Conservation (phyloP, 129 eudicot genomes). For the Chrysanthemum makinoi region DNA sequence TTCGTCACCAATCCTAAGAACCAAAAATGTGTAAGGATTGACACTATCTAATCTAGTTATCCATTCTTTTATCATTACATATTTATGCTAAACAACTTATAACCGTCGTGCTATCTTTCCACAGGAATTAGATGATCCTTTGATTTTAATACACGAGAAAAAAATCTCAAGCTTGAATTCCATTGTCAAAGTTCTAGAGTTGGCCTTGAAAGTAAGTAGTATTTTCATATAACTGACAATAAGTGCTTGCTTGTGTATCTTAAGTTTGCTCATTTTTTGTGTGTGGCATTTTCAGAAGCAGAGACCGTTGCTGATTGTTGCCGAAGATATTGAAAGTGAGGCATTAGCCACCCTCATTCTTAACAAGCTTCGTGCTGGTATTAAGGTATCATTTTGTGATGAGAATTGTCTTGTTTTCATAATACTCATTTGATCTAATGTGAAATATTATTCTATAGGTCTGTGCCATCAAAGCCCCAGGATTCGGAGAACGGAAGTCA, state of each 20-base stretch:
- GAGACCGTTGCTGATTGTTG: slow-evolving; percentile 41
- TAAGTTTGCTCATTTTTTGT: not conserved
- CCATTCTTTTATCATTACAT: not conserved
- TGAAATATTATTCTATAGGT: slow-evolving; percentile 21
- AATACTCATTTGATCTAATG: not conserved
- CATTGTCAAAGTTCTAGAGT: slow-evolving; percentile 57
- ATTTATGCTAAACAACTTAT: not conserved
- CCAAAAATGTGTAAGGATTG: slow-evolving; percentile 37
- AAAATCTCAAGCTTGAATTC: slow-evolving; percentile 63
- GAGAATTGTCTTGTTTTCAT: not conserved
- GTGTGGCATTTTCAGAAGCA: slow-evolving; percentile 31
- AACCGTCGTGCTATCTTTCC: not conserved
- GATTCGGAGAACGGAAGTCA: slow-evolving; percentile 55
- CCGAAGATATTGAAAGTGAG: not conserved
- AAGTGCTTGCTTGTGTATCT: not conserved
- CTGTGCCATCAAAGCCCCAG: slow-evolving; percentile 54
- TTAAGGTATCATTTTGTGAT: slow-evolving; percentile 34
- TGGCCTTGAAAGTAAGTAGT: slow-evolving; percentile 65
- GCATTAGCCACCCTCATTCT: slow-evolving; percentile 6
- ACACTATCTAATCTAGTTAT: not conserved
- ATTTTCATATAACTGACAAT: not conserved
- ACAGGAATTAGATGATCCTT: slow-evolving; percentile 68
- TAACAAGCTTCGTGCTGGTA: slow-evolving; percentile 51
- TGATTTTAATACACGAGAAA: slow-evolving; percentile 67
- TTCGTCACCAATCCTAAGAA: slow-evolving; percentile 36